These are phyloP conservation scores for Goniomonas avonlea DNA, from an alignment of 78 protist genomes.

Conservation along the genomic window DNA sequence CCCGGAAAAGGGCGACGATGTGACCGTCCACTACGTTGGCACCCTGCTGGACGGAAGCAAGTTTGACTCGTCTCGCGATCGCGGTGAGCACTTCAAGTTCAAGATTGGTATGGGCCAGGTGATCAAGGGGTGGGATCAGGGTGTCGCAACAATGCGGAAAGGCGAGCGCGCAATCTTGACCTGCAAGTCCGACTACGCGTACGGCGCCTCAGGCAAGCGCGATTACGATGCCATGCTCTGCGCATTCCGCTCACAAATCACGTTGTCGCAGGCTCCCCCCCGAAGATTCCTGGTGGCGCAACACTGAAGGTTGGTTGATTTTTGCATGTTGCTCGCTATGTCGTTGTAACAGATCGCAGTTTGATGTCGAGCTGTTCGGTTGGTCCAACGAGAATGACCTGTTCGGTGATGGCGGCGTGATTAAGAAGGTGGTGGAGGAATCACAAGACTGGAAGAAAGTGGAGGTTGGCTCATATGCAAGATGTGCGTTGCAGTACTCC, in stretches of 20 bases:
- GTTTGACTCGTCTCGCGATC: slow-evolving; percentile 71
- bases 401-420: slow-evolving; percentile 25
- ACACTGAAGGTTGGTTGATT: no score
- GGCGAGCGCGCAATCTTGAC: slow-evolving; percentile 64
- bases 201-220: no score
- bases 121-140: slow-evolving; percentile 78
- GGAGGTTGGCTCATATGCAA: no score
- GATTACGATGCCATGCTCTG: no score
- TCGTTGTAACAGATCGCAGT: no score
- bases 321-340: no score
- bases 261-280: no score
- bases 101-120: slow-evolving; percentile 36
- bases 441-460: no score
- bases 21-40: slow-evolving; percentile 65
- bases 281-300: slow-evolving; percentile 53
- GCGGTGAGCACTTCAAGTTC: slow-evolving; percentile 61
- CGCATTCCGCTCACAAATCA: no score
- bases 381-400: no score
- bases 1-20: slow-evolving; percentile 12
- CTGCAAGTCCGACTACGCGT: slow-evolving; percentile 62
- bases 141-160: slow-evolving; percentile 56
- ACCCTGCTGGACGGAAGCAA: slow-evolving; percentile 61
- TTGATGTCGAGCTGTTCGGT: no score
- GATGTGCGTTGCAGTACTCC: no score
- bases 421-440: slow-evolving; percentile 13